Base-by-base conservation (phyloP, 805 yeast genomes). In the Clavispora santaluciae region DNA sequence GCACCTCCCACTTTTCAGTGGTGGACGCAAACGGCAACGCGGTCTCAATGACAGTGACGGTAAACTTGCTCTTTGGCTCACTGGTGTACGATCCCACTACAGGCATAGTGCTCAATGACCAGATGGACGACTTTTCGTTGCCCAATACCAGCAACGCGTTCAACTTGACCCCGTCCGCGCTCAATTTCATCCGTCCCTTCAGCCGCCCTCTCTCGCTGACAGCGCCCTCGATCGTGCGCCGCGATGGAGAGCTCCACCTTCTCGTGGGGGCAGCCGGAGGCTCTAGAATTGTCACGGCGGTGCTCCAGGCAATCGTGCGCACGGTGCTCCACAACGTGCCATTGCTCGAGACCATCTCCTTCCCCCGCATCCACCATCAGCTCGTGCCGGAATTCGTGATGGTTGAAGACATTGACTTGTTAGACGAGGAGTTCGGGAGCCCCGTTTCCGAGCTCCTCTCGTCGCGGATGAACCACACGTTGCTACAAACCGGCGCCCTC, bases 211-310 rank as follows among this genome's bases (percentile, higher is more conserved):
- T 91, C 33, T 84, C 95, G 5, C 86, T 95, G 2, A 77, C 84
- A 24, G 75, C 86, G 0, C 97, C 97, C 3, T 75, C 87, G 0
- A 79, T 91, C 22, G 52, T 69, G 10, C 38, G 39, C 22, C 47
- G 45, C 16, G 38, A 45, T 11, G 55, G 53, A n/a, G 36, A 41
- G 36, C 64, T 86, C 1, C 66, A 77, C 15, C 31, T 45, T 6
- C 76, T 84, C 5, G 73, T 91, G 43, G 98, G 97, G 0, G 93
- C 96, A 0, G 95, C 97, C 1, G 99, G 99, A 8, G 98, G 98
- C 0, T 83, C 93, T 6, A 69, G 93, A 41, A 91, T 91, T 38
- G 72, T 85, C 11, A 86, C 96, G 0, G 78, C 95, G 1, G 79
- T 91, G 4, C 74, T 91, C 41, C 93, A 89, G 58, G 89, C 91